Percentiles rank a stretch among this genome's conserved stretches.
Evolutionary conservation across 1,139 yeast species (phyloP).

Genomic region (Candida neerlandica): DNA sequence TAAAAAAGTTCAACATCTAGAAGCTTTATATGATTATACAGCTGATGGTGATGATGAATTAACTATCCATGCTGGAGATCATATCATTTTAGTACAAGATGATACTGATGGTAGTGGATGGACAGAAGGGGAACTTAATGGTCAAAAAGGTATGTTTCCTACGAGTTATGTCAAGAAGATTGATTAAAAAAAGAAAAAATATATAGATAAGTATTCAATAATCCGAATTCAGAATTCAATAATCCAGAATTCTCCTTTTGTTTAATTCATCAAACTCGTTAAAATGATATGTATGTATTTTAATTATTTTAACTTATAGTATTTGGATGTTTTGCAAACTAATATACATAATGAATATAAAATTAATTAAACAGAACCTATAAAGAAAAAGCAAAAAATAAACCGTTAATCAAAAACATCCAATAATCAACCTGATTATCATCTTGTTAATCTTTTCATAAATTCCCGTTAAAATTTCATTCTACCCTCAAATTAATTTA

Average conservation of each 20-base stretch:
- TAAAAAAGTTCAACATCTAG: conserved; percentile 61
- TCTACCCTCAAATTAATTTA: too few species aligned
- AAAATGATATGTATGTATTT: not conserved
- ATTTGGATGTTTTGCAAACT: not conserved
- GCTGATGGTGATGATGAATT: conserved; percentile 88
- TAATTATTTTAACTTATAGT: not conserved
- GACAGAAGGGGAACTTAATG: conserved; percentile 90
- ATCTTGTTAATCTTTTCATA: too few species aligned
- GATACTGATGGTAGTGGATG: conserved; percentile 92
- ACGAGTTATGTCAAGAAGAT: conserved; percentile 63
- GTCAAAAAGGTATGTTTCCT: conserved; percentile 77
- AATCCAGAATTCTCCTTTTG: too few species aligned
- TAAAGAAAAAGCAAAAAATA: not conserved
- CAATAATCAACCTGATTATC: not conserved
- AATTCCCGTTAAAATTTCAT: too few species aligned
- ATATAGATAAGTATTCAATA: conserved; percentile 1
- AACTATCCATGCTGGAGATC: conserved; percentile 71
- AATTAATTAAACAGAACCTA: conserved; percentile 3
- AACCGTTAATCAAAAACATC: not conserved
- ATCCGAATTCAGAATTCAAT: too few species aligned
- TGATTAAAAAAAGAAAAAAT: conserved; percentile 15
- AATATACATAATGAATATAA: conserved; percentile 1
- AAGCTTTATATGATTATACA: conserved; percentile 75
- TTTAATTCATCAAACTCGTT: too few species aligned
- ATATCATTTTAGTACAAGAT: conserved; percentile 60